phyloP scores from a whole-genome alignment of 139 green algal species.

The Chlorella sp. region DNA sequence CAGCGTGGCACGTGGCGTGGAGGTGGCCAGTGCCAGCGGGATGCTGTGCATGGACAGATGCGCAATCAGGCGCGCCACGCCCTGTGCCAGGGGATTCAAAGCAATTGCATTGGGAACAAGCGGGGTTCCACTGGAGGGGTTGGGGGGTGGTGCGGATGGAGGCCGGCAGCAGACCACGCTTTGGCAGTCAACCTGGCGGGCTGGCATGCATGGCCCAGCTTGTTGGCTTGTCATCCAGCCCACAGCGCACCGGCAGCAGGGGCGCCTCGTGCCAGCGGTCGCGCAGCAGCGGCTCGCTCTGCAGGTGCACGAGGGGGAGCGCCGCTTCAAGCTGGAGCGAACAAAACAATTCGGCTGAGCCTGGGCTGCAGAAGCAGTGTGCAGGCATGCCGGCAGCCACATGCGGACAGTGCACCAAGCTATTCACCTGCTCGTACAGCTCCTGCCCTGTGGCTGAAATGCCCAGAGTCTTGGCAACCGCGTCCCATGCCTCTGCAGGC shows the following conservation, averaged over 20 bases:
- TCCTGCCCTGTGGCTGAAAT: conserved; percentile 56
- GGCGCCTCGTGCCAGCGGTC: conserved; percentile 60
- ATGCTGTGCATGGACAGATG: conserved; percentile 70
- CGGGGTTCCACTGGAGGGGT: too few relatives aligned
- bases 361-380: too few relatives aligned
- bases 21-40: conserved; percentile 83
- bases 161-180: too few relatives aligned
- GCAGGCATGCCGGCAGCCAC: neutral
- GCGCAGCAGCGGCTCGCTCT: conserved; percentile 43
- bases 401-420: conserved; percentile 30
- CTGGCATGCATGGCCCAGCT: too few relatives aligned
- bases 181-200: too few relatives aligned
- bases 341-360: too few relatives aligned
- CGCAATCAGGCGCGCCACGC: conserved; percentile 78
- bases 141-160: too few relatives aligned
- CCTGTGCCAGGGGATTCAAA: too few relatives aligned
- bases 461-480: conserved; percentile 57
- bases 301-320: neutral
- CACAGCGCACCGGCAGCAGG: conserved; percentile 67
- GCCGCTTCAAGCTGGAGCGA: too few relatives aligned
- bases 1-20: conserved; percentile 67
- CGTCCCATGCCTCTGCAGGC: conserved; percentile 79
- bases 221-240: too few relatives aligned
- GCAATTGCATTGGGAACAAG: too few relatives aligned
- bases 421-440: conserved; percentile 67